Conservation (phyloP, 2,329 filamentous ascomycete species). For the Scedosporium boydii region DNA sequence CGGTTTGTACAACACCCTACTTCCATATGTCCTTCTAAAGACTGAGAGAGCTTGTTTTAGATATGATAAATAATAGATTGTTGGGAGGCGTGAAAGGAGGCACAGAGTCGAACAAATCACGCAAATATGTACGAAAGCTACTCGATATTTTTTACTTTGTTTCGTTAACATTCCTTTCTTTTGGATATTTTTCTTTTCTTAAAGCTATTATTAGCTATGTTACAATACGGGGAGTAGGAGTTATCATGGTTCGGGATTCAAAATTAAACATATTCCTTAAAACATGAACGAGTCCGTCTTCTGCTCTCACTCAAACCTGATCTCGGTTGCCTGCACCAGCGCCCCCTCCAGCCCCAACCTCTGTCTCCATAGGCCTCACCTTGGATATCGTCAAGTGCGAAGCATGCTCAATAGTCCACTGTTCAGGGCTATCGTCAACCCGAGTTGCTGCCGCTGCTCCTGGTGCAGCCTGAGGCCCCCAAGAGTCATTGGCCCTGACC, state of each 20-base stretch:
- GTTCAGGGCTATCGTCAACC: conserved; percentile 6
- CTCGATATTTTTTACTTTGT: too few species aligned
- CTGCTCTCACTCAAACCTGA: not conserved
- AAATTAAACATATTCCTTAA: not conserved
- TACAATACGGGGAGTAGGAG: not conserved
- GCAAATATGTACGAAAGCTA: too few species aligned
- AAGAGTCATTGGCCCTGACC: not conserved
- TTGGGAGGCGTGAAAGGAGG: too few species aligned
- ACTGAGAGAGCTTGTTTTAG: not conserved
- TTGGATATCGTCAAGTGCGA: conserved; percentile 2
- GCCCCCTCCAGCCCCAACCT: not conserved
- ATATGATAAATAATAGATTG: not conserved
- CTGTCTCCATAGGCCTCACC: conserved; percentile 6
- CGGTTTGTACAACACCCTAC: not conserved
- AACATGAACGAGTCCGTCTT: not conserved
- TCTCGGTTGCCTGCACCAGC: not conserved
- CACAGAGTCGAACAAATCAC: too few species aligned
- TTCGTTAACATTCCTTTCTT: not conserved
- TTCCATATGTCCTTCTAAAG: not conserved
- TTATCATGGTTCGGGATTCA: not conserved
- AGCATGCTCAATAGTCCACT: conserved; percentile 7
- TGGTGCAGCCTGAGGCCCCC: not conserved
- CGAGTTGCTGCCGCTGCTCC: not conserved
- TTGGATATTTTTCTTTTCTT: not conserved
- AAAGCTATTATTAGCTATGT: not conserved